Evolutionary conservation across 2,329 filamentous ascomycete genomes (phyloP), one percentile per base, ranked within the genome.

Genomic region (Fusarium sp.): DNA sequence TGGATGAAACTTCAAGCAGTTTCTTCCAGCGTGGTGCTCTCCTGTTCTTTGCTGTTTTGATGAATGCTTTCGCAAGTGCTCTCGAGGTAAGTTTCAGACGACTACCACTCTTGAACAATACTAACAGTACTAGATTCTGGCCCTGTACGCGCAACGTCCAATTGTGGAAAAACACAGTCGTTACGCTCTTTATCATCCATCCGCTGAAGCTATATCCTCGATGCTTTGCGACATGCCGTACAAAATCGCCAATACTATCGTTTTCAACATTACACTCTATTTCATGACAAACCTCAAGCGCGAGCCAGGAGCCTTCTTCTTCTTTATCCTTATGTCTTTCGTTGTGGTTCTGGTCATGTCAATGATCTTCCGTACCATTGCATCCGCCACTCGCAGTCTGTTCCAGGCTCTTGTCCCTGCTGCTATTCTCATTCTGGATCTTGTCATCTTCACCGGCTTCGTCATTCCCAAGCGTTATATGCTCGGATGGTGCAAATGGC

Each of bases 81-180:
- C 86, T 96, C 38, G 93, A 96, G 79, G 86, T 89, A 73, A 69
- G 81, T 77, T 31, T 16, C 3, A 11, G 4, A 15, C 5, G 0
- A 24, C 11, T 18, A 5, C 8, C 6, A 16, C 2, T 15, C 6
- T 5, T 6, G 38, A 3, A 11, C 15, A 37, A 42, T 3, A 43
- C 60, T 63, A 13, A 66, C 57, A n/a, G 1, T 3, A 5, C 1
- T 63, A 91, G 84, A 96, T 97, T 76, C 80, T 96, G 33, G 94
- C 92, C 0, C 85, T 97, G 7, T 98, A 96, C 77, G 88, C 92
- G 4, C 94, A 97, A 86, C 91, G 94, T 37, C 92, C 92, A 3
- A 97, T 97, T 73, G 93, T 98, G 63, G 93, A 97, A 77, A 97
- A 97, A 78, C 94, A 98, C 73, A 83, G 86, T 57, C 89, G 92